Evolutionary conservation across 83 land plant species (phyloP).

Genomic region (Thuja plicata): DNA sequence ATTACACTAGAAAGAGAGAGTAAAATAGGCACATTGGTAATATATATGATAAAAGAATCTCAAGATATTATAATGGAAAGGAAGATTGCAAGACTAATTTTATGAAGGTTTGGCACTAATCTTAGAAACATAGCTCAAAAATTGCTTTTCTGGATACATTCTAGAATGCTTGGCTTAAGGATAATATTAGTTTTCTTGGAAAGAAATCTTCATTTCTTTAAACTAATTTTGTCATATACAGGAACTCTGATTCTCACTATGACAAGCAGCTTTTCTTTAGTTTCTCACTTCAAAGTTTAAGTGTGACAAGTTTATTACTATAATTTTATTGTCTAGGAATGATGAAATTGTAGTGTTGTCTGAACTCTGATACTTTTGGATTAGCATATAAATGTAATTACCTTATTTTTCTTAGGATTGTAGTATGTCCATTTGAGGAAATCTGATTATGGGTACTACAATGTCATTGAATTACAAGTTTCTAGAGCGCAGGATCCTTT

Average conservation of each 20-base stretch:
- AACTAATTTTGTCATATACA: neutral
- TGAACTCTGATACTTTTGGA: neutral
- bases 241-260: neutral
- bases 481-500: slow-evolving; percentile 81
- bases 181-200: neutral
- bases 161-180: neutral
- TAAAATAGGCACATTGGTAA: neutral
- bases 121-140: neutral
- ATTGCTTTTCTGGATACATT: neutral
- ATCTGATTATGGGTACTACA: slow-evolving; percentile 72
- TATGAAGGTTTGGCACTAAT: neutral
- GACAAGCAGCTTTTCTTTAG: neutral
- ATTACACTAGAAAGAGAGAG: neutral
- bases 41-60: neutral
- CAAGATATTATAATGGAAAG: neutral
- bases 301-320: neutral
- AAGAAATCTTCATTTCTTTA: neutral
- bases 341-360: neutral
- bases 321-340: neutral
- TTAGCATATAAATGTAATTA: neutral
- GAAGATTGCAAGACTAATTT: neutral
- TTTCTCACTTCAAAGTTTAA: neutral
- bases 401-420: slow-evolving; percentile 12
- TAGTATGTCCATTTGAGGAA: slow-evolving; percentile 78
- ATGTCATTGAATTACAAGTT: slow-evolving; percentile 76